Percentiles rank a stretch among this genome's conserved stretches.
These are phyloP conservation scores for Blastobotrys illinoisensis DNA, from an alignment of 1,139 yeast species.

Conservation along the genomic window DNA sequence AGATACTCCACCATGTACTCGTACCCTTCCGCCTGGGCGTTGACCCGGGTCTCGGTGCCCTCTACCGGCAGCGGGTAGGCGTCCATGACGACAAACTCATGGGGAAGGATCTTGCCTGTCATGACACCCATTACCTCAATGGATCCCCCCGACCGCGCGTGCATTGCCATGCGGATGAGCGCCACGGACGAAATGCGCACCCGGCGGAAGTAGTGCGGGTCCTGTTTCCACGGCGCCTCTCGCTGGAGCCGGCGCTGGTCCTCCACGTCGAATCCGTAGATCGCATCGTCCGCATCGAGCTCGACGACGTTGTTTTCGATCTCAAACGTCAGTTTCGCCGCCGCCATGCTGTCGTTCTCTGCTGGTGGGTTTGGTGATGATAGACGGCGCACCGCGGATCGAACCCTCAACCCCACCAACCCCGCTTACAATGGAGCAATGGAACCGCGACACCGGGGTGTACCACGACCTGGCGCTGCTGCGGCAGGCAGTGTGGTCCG, in stretches of 20 bases:
- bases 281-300: slow-evolving; percentile 22
- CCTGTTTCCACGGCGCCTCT: slow-evolving; percentile 42
- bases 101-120: slow-evolving; percentile 62
- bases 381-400: not conserved
- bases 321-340: slow-evolving; percentile 31
- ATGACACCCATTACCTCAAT: slow-evolving; percentile 95
- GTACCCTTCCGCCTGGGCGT: slow-evolving; percentile 89
- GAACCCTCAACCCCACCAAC: not conserved
- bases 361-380: not conserved
- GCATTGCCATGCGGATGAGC: slow-evolving; percentile 69
- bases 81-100: slow-evolving; percentile 68
- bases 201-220: slow-evolving; percentile 58
- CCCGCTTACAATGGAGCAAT: slow-evolving; percentile 5
- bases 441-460: slow-evolving; percentile 9
- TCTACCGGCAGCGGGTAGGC: slow-evolving; percentile 86
- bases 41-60: slow-evolving; percentile 93
- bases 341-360: not conserved
- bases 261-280: slow-evolving; percentile 28
- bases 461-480: slow-evolving; percentile 16
- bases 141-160: slow-evolving; percentile 82
- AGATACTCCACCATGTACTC: slow-evolving; percentile 89
- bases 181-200: slow-evolving; percentile 73
- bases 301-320: slow-evolving; percentile 28
- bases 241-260: slow-evolving; percentile 28
- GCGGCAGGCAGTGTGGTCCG: slow-evolving; percentile 15